Conservation (phyloP, 805 yeast species). For the Starmerella asiatica region DNA sequence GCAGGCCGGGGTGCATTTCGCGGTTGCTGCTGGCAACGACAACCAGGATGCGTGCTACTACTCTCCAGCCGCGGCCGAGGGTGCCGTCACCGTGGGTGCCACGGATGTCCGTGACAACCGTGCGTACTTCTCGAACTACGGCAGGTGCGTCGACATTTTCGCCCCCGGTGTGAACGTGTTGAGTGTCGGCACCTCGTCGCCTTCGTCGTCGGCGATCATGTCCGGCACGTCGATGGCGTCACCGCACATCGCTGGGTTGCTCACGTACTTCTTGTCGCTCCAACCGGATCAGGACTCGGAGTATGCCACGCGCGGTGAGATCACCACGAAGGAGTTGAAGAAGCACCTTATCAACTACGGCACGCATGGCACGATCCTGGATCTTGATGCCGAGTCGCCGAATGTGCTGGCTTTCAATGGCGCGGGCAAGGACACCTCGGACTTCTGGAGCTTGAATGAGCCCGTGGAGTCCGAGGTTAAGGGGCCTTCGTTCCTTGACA, state of each 20-base stretch:
- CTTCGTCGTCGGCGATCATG: conserved; percentile 26
- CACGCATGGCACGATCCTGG: conserved; percentile 35
- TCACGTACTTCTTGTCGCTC: conserved; percentile 76
- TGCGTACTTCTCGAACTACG: conserved; percentile 92
- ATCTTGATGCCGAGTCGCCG: conserved; percentile 39
- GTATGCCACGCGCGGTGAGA: conserved; percentile 33
- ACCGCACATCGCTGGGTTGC: conserved; percentile 87
- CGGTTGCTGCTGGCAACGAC: conserved; percentile 95
- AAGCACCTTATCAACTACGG: conserved; percentile 39
- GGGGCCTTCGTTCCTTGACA: conserved; percentile 4
- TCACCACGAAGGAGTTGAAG: conserved; percentile 43
- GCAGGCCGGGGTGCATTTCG: conserved; percentile 75
- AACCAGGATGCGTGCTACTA: conserved; percentile 83
- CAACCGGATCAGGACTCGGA: conserved; percentile 53
- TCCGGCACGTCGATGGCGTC: conserved; percentile 98
- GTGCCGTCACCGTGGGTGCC: conserved; percentile 85
- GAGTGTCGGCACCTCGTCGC: conserved; percentile 33
- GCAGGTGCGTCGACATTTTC: conserved; percentile 88
- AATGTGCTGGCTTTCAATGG: conserved; percentile 50
- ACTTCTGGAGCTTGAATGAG: conserved; percentile 32
- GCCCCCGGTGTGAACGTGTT: conserved; percentile 90
- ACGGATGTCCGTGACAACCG: conserved; percentile 76
- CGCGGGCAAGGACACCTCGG: conserved; percentile 41
- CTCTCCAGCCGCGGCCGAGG: conserved; percentile 62
- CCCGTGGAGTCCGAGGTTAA: conserved; percentile 5